Evolutionary conservation across 768 basidiomycete genomes (phyloP).

Genomic region (Rhizopogon vulgaris): DNA sequence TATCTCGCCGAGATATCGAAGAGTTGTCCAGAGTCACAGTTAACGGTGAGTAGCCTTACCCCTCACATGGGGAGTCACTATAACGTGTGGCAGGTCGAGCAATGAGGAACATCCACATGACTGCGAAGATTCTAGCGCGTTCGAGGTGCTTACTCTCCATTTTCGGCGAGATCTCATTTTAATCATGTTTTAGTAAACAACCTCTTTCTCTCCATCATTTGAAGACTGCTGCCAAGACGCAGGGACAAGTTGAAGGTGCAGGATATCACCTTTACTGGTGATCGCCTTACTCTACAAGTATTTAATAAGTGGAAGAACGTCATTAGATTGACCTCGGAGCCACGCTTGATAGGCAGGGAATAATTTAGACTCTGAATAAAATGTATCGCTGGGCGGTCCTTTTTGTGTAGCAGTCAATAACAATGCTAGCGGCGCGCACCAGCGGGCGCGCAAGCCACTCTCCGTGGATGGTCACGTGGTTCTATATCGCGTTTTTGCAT

Average conservation of each 20-base stretch:
- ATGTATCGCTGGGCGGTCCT: not conserved
- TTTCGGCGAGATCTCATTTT: not conserved
- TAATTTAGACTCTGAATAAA: no score
- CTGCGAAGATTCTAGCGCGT: not conserved
- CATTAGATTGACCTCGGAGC: not conserved
- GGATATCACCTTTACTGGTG: constrained; percentile 2
- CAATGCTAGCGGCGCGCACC: no score
- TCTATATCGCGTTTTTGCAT: not conserved
- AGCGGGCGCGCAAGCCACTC: no score
- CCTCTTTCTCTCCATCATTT: not conserved
- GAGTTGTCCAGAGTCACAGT: not conserved
- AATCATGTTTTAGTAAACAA: not conserved
- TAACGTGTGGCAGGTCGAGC: not conserved
- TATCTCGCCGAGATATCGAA: constrained; percentile 1
- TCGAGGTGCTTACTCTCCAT: not conserved
- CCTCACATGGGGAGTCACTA: not conserved
- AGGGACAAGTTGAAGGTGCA: not conserved
- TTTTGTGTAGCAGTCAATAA: no score
- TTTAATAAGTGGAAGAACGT: not conserved
- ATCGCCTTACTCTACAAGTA: not conserved
- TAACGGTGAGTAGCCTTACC: not conserved
- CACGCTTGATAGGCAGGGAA: not conserved
- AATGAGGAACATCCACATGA: not conserved
- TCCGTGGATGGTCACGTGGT: not conserved
- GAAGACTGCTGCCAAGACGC: not conserved